phyloP scores from a whole-genome alignment of 192 early-diverging fungal genomes.

The Podochytrium sp. region DNA sequence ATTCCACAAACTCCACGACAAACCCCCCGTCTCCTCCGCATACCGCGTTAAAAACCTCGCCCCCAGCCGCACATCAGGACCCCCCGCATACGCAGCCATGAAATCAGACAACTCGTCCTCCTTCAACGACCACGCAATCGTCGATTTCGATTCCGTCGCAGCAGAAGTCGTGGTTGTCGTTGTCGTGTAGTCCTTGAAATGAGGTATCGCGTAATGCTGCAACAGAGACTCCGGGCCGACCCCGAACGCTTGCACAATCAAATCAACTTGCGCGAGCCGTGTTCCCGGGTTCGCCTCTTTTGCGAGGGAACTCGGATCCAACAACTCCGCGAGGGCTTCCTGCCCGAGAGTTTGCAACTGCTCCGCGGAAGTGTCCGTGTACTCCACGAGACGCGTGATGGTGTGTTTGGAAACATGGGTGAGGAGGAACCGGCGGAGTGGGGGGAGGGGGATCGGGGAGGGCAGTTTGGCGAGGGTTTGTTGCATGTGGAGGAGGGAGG shows the following conservation, averaged over 20 bases:
- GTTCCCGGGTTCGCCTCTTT: not conserved
- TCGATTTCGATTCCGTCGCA: not conserved
- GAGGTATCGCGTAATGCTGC: not conserved
- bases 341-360: slow-evolving; percentile 2
- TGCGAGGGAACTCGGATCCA: not conserved
- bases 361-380: not conserved
- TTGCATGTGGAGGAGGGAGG: slow-evolving; percentile 4
- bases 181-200: not conserved
- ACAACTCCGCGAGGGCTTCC: not conserved
- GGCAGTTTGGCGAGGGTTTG: slow-evolving; percentile 17
- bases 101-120: slow-evolving; percentile 21
- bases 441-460: not conserved
- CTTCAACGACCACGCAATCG: not conserved
- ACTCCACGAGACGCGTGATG: slow-evolving; percentile 1
- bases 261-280: not conserved
- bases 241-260: slow-evolving; percentile 4
- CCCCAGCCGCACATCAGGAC: too few species aligned
- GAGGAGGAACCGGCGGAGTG: slow-evolving; percentile 11
- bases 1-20: slow-evolving; percentile 28
- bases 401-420: not conserved
- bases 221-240: slow-evolving; percentile 1
- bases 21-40: not conserved
- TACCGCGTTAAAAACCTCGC: slow-evolving; percentile 11
- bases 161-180: not conserved
- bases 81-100: slow-evolving; percentile 9